Conservation (phyloP, 139 green algal species). For the Desmodesmus armatus region DNA sequence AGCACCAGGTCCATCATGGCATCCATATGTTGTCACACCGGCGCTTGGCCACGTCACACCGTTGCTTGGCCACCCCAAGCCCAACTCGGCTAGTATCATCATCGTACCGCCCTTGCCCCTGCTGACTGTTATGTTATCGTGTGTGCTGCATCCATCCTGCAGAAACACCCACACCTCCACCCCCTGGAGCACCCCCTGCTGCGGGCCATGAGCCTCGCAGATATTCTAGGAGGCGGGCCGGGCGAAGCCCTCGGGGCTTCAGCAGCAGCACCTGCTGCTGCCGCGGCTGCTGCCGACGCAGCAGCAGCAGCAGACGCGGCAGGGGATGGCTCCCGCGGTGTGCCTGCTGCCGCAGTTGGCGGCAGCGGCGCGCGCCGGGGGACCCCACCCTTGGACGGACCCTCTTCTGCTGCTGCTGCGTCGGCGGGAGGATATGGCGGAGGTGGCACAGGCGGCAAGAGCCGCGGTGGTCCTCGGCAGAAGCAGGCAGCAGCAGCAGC, state of each 20-base stretch:
- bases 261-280: not conserved
- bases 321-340: too few species aligned
- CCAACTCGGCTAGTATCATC: too few species aligned
- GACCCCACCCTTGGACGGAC: too few species aligned
- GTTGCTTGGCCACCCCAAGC: too few species aligned
- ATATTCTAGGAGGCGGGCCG: not conserved
- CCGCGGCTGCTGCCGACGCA: not conserved
- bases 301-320: not conserved
- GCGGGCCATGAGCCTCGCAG: not conserved
- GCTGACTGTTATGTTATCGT: not conserved
- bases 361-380: too few species aligned
- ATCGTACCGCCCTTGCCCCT: too few species aligned
- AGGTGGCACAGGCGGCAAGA: not conserved
- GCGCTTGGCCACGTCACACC: too few species aligned
- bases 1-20: too few species aligned
- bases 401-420: not conserved
- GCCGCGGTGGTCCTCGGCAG: too few species aligned
- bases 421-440: not conserved
- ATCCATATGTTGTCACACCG: too few species aligned
- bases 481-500: not conserved
- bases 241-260: too few species aligned
- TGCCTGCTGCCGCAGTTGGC: too few species aligned
- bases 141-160: not conserved
- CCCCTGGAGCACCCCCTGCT: slow-evolving; percentile 12
- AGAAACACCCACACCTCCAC: slow-evolving; percentile 30